Base-by-base conservation (phyloP, 169 alveolate species). In the Cyclospora cayetanensis region DNA sequence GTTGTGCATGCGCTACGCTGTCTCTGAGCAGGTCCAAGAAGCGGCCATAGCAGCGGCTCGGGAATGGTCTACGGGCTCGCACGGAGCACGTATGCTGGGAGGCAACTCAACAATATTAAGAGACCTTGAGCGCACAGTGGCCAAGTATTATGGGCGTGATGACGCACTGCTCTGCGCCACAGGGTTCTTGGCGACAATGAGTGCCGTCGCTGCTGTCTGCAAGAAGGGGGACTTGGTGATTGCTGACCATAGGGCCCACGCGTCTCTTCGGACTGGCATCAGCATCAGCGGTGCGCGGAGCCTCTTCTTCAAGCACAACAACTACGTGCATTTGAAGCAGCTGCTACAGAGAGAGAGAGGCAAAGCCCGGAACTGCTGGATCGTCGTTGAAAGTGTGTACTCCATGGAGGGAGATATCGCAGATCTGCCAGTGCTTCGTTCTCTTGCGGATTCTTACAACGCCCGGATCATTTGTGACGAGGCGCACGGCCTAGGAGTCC, bases 391-490 rank as follows among this genome's bases (percentile, higher is more conserved):
- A 93, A 96, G 97, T 35, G 97, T 97, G n/a, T 97, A 95, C 91
- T 95, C 98, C 5, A 97, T 97, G 98, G 98, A 97, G 60, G 98
- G 98, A 11, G 98, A 97, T 76, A 95, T 97, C 43, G 94, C 96
- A 0, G 93, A 95, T 72, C 93, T 97, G 55, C 97, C 97, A 31
- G 72, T 90, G 27, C 70, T 93, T 66, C 65, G 80, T 1, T 20
- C 80, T 31, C 94, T 97, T n/a, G 92, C 96, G 15, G 85, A 94
- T 43, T 90, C 94, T 65, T 93, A 95, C 92, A 85, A 95, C 29
- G 94, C 96, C 22, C 80, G 93, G 37, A 63, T 97, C 68, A 63
- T 93, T 55, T 83, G 95, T n/a, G 98, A 97, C 83, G 98, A 97
- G 55, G 97, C 98, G n/a, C 98, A 97, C 70, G 97, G 97, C 0